Conservation (phyloP, 2,329 filamentous ascomycete genomes). For the Paracoccidioides lutzii region DNA sequence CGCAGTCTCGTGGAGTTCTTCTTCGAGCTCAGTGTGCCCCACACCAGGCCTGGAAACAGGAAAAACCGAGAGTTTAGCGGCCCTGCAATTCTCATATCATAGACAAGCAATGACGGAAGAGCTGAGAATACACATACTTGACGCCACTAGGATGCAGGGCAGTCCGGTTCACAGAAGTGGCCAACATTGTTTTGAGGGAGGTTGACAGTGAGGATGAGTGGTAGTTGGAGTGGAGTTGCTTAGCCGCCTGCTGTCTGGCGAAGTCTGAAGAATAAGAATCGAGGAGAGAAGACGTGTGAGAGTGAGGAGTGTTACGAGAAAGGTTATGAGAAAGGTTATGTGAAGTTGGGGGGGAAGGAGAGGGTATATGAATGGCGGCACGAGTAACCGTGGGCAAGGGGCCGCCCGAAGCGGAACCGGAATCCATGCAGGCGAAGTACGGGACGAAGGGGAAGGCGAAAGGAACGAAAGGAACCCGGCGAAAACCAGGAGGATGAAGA, state of each 20-base stretch:
- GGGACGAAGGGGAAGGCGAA: not conserved
- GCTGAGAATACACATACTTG: constrained; percentile 48
- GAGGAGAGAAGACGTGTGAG: not conserved
- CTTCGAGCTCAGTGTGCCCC: constrained; percentile 93
- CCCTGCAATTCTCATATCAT: not conserved
- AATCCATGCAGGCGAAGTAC: constrained; percentile 1
- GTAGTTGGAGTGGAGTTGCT: constrained; percentile 46
- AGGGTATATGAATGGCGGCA: constrained; percentile 34
- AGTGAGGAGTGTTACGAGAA: not conserved
- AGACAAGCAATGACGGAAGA: constrained; percentile 9
- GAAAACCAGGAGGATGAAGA: not conserved
- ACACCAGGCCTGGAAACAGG: constrained; percentile 51
- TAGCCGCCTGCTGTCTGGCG: constrained; percentile 43
- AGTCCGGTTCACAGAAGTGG: constrained; percentile 70
- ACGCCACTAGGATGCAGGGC: constrained; percentile 82
- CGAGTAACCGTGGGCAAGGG: constrained; percentile 13
- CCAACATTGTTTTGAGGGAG: constrained; percentile 40
- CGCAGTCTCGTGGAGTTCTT: constrained; percentile 91
- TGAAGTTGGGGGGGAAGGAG: constrained; percentile 17
- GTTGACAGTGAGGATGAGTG: constrained; percentile 47
- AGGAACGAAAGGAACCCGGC: not conserved
- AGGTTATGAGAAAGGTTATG: not conserved
- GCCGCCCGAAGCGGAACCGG: not conserved
- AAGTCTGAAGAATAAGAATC: constrained; percentile 41
- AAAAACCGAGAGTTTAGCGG: constrained; percentile 9